phyloP scores from a whole-genome alignment of 441 rosid species.

The Gossypium schwendimanii region DNA sequence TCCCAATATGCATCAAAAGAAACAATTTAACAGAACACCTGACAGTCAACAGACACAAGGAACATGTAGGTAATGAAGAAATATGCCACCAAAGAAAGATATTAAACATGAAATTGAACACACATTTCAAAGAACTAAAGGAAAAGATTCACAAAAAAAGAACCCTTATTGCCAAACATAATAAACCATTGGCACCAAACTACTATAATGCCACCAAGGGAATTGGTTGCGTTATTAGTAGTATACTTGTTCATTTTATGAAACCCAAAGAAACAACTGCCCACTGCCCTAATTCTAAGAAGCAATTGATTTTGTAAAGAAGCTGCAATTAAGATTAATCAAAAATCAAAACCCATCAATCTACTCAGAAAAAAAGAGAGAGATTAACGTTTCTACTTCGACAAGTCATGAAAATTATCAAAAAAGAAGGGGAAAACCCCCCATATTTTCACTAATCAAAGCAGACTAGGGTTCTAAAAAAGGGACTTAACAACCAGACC shows the following conservation, averaged over 20 bases:
- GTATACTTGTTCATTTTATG: not conserved
- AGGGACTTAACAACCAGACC: not conserved
- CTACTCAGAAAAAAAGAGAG: not conserved
- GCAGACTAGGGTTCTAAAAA: constrained; percentile 12
- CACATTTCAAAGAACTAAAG: not conserved
- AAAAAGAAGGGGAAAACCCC: not conserved
- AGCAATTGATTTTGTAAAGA: not conserved
- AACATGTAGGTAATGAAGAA: not conserved
- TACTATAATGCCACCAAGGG: not conserved
- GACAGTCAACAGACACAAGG: not conserved
- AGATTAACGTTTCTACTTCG: not conserved
- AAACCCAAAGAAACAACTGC: not conserved
- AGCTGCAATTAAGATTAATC: not conserved
- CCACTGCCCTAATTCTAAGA: not conserved
- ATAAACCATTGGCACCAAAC: not conserved
- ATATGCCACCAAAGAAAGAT: not conserved
- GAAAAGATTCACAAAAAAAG: not conserved
- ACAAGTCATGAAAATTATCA: not conserved
- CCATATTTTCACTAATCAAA: constrained; percentile 1
- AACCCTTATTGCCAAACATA: not conserved
- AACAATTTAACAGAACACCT: not conserved
- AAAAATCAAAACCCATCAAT: not conserved
- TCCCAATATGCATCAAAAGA: not conserved
- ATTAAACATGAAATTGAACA: not conserved
- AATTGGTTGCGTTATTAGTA: not conserved